Percentiles rank a stretch among this genome's conserved stretches.
Evolutionary conservation across 1,284 basidiomycete species (phyloP).

Genomic region (Rhizoctonia solani): DNA sequence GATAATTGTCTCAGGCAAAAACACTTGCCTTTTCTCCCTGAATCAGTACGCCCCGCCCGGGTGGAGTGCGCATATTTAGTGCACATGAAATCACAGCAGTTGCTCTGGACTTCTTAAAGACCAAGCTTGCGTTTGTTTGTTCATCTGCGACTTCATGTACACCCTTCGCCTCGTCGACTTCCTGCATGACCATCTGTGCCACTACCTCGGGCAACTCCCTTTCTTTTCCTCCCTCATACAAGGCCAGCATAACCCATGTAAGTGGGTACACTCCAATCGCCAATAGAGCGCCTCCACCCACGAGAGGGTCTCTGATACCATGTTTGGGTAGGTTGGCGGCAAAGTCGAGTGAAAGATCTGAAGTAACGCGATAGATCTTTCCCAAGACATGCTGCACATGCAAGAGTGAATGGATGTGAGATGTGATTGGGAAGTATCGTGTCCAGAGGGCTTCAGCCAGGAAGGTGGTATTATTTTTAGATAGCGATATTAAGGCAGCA

Average conservation of each 20-base stretch:
- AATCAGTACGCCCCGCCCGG: slow-evolving; percentile 28
- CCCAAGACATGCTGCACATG: slow-evolving; percentile 40
- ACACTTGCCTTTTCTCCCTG: slow-evolving; percentile 33
- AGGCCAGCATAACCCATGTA: slow-evolving; percentile 49
- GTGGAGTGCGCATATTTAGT: slow-evolving; percentile 37
- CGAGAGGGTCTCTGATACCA: slow-evolving; percentile 52
- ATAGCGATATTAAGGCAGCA: slow-evolving; percentile 50
- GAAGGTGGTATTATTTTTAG: slow-evolving; percentile 50
- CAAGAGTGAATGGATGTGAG: slow-evolving; percentile 37
- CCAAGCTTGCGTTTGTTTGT: slow-evolving; percentile 49
- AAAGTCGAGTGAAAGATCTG: slow-evolving; percentile 40
- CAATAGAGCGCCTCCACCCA: slow-evolving; percentile 55
- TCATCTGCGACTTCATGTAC: slow-evolving; percentile 45
- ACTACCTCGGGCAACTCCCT: slow-evolving; percentile 44
- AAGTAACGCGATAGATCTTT: slow-evolving; percentile 38
- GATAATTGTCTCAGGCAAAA: background rate
- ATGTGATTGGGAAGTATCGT: slow-evolving; percentile 42
- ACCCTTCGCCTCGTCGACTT: background rate
- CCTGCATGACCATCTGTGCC: slow-evolving; percentile 44
- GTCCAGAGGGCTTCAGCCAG: slow-evolving; percentile 51
- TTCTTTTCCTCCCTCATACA: slow-evolving; percentile 48
- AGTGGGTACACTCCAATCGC: slow-evolving; percentile 52
- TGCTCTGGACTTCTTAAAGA: slow-evolving; percentile 49
- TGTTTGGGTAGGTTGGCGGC: slow-evolving; percentile 34
- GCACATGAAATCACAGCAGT: slow-evolving; percentile 39